Percentiles rank a stretch among this genome's conserved stretches.
phyloP scores from a whole-genome alignment of 1,284 basidiomycete species.

The Polyporus tsugae region DNA sequence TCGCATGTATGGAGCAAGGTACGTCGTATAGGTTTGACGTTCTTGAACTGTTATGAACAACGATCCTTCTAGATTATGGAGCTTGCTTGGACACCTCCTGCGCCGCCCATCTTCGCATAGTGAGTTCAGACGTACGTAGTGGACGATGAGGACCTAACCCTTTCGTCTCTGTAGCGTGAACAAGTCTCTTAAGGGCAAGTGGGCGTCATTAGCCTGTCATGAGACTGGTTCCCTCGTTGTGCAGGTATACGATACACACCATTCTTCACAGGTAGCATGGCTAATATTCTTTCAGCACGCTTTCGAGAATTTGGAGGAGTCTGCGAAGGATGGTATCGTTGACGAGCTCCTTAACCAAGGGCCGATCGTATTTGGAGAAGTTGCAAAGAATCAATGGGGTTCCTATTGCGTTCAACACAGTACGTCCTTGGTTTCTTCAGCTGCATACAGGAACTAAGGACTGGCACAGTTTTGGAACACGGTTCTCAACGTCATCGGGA shows the following conservation, averaged over 20 bases:
- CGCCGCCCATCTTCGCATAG: constrained; percentile 86
- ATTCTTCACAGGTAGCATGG: background rate
- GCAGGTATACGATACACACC: constrained; percentile 55
- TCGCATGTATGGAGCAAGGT: constrained; percentile 91
- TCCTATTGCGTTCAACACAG: constrained; percentile 86
- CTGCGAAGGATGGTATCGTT: constrained; percentile 82
- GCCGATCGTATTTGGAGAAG: constrained; percentile 68
- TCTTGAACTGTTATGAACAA: background rate
- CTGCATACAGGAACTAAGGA: background rate
- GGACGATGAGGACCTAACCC: constrained; percentile 14
- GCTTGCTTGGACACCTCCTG: constrained; percentile 81
- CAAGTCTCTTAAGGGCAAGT: constrained; percentile 83
- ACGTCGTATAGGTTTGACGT: constrained; percentile 20
- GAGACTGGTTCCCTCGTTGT: constrained; percentile 87
- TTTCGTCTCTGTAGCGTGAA: constrained; percentile 65
- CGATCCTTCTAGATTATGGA: constrained; percentile 73
- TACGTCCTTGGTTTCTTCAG: constrained; percentile 45
- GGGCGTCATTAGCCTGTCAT: constrained; percentile 87
- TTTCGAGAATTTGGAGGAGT: constrained; percentile 84
- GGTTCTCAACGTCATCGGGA: constrained; percentile 75
- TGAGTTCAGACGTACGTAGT: constrained; percentile 46
- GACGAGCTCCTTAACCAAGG: constrained; percentile 81
- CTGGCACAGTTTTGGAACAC: constrained; percentile 73
- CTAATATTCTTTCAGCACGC: constrained; percentile 64
- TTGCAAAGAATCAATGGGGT: constrained; percentile 88